A percentile compares a stretch with the other conserved stretches of the same genome.
These are phyloP conservation scores for Sedum album DNA, from an alignment of 164 flowering plant species.

Conservation along the genomic window DNA sequence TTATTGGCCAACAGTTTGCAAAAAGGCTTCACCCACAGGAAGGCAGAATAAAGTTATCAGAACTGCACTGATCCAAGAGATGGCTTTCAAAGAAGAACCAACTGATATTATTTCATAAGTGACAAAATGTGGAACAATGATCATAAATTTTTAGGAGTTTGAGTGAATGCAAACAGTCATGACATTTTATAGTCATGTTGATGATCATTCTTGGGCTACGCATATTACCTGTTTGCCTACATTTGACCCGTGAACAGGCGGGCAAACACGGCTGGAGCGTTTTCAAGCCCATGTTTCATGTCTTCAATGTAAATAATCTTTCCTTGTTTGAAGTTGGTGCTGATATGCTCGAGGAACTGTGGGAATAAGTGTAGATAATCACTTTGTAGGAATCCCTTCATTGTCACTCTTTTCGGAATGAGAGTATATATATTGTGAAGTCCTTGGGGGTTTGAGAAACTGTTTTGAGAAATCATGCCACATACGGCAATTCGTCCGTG, in stretches of 20 bases:
- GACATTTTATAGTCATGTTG: not conserved
- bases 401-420: slow-evolving; percentile 27
- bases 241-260: slow-evolving; percentile 55
- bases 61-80: too few species aligned
- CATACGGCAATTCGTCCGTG: slow-evolving; percentile 56
- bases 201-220: slow-evolving; percentile 32
- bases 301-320: slow-evolving; percentile 60
- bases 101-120: too few species aligned
- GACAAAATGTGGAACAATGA: not conserved
- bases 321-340: slow-evolving; percentile 31
- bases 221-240: slow-evolving; percentile 60
- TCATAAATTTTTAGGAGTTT: not conserved
- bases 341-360: slow-evolving; percentile 33
- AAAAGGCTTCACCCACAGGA: too few species aligned
- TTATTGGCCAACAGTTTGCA: too few species aligned
- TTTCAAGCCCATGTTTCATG: slow-evolving; percentile 50
- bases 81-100: not conserved
- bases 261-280: slow-evolving; percentile 44
- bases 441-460: slow-evolving; percentile 24
- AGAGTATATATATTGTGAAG: slow-evolving; percentile 29
- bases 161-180: not conserved
- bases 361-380: slow-evolving; percentile 48
- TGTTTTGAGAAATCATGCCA: slow-evolving; percentile 48
- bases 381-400: slow-evolving; percentile 49
- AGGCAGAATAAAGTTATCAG: too few species aligned